Evolutionary conservation across 179 eudicot genomes (phyloP).

Genomic region (Corrigiola litoralis): DNA sequence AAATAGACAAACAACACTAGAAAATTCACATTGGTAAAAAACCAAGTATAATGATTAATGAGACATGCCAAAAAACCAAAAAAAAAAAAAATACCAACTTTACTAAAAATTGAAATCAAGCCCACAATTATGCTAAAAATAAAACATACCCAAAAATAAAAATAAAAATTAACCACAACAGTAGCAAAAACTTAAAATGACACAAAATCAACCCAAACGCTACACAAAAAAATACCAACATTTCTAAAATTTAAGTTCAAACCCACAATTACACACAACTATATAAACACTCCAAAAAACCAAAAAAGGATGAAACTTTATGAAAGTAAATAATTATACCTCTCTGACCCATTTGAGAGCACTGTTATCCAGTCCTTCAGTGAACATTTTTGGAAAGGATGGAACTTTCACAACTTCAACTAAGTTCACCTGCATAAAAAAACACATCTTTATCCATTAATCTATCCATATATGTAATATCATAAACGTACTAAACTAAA

Average conservation of each 20-base stretch:
- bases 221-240: background rate
- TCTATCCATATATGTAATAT: background rate
- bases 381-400: constrained; percentile 43
- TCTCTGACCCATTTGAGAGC: constrained; percentile 74
- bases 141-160: background rate
- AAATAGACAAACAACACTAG: too few species aligned
- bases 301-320: background rate
- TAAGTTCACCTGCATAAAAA: constrained; percentile 21
- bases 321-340: constrained; percentile 26
- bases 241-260: background rate
- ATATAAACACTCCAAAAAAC: too few species aligned
- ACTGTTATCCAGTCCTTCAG: constrained; percentile 68
- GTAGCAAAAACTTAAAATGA: too few species aligned
- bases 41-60: too few species aligned
- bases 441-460: constrained; percentile 20
- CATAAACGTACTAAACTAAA: background rate
- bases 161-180: background rate
- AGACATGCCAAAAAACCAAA: too few species aligned
- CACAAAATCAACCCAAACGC: too few species aligned
- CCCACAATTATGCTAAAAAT: too few species aligned
- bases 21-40: too few species aligned
- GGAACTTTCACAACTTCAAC: constrained; percentile 17
- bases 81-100: background rate
- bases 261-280: background rate
- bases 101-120: background rate